Percentiles rank a stretch among this genome's conserved stretches.
These are phyloP conservation scores for Debaryomyces robertsiae DNA, from an alignment of 1,139 yeast species.

Conservation along the genomic window DNA sequence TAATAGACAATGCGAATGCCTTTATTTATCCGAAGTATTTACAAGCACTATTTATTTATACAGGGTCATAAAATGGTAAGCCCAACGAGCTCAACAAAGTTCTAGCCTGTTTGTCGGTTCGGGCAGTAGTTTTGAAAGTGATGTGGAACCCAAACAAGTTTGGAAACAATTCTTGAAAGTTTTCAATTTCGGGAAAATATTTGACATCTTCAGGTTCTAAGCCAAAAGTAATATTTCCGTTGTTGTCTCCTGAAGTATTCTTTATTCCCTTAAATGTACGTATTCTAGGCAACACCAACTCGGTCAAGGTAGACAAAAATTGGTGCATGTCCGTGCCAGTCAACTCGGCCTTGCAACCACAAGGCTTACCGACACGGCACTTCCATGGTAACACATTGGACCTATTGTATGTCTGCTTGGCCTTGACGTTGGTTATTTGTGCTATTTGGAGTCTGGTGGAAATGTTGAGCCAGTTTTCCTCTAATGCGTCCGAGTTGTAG, in stretches of 20 bases:
- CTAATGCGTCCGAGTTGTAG: constrained; percentile 74
- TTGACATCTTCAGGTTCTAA: constrained; percentile 74
- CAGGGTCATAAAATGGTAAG: constrained; percentile 58
- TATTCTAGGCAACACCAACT: constrained; percentile 89
- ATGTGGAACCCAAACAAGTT: constrained; percentile 84
- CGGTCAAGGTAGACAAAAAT: constrained; percentile 82
- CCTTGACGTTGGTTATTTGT: constrained; percentile 90
- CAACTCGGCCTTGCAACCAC: constrained; percentile 87
- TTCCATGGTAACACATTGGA: constrained; percentile 87
- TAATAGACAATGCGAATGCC: not conserved
- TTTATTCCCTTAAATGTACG: constrained; percentile 84
- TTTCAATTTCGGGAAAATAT: constrained; percentile 91
- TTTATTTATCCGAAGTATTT: constrained; percentile 8
- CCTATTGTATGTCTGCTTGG: constrained; percentile 71
- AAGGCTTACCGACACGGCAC: constrained; percentile 81
- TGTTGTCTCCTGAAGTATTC: constrained; percentile 75
- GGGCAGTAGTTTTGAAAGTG: constrained; percentile 85
- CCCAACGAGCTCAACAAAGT: constrained; percentile 81
- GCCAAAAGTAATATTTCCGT: constrained; percentile 88
- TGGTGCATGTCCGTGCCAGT: constrained; percentile 84
- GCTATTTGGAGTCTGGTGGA: constrained; percentile 82
- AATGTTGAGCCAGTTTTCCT: constrained; percentile 72
- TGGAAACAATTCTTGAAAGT: constrained; percentile 89
- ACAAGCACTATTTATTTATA: constrained; percentile 8
- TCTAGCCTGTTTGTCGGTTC: constrained; percentile 91